A percentile compares a stretch with the other conserved stretches of the same genome.
phyloP scores from a whole-genome alignment of 768 basidiomycete genomes.

The Vararia minispora region DNA sequence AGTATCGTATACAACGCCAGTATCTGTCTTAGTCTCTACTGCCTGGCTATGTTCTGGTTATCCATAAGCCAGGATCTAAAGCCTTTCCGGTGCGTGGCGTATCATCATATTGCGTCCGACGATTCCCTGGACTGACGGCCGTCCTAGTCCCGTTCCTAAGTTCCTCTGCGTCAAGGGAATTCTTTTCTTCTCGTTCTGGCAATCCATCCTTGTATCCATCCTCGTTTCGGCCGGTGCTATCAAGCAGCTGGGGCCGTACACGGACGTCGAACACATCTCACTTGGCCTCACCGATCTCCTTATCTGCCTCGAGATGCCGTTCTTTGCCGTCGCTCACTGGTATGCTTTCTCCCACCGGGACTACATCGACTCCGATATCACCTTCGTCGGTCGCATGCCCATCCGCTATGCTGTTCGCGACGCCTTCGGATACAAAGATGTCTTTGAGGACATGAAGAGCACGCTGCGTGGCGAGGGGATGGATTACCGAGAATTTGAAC shows the following conservation, averaged over 20 bases:
- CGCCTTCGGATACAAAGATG: constrained; percentile 78
- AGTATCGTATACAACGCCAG: constrained; percentile 77
- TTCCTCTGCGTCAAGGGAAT: constrained; percentile 99
- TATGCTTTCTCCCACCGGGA: constrained; percentile 91
- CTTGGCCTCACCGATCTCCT: constrained; percentile 83
- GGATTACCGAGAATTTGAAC: constrained; percentile 95
- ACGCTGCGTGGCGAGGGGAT: constrained; percentile 85
- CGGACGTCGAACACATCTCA: constrained; percentile 80
- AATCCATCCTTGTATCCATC: constrained; percentile 74
- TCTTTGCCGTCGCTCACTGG: constrained; percentile 91
- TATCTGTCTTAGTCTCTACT: constrained; percentile 75
- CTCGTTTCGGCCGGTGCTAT: constrained; percentile 79
- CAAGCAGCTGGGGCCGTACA: constrained; percentile 75
- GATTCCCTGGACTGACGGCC: constrained; percentile 2
- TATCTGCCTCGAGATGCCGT: constrained; percentile 94
- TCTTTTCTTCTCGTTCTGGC: constrained; percentile 98
- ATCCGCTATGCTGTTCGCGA: constrained; percentile 82
- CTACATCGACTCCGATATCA: constrained; percentile 53
- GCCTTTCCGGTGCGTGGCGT: constrained; percentile 63
- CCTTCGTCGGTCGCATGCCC: constrained; percentile 82
- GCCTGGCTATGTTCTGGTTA: constrained; percentile 95
- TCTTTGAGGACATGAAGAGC: constrained; percentile 71
- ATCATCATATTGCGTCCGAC: not conserved
- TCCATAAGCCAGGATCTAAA: constrained; percentile 82
- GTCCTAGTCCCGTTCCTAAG: constrained; percentile 76